Evolutionary conservation across 1,139 yeast genomes (phyloP).

Genomic region (Yamadazyma membranifaciens): DNA sequence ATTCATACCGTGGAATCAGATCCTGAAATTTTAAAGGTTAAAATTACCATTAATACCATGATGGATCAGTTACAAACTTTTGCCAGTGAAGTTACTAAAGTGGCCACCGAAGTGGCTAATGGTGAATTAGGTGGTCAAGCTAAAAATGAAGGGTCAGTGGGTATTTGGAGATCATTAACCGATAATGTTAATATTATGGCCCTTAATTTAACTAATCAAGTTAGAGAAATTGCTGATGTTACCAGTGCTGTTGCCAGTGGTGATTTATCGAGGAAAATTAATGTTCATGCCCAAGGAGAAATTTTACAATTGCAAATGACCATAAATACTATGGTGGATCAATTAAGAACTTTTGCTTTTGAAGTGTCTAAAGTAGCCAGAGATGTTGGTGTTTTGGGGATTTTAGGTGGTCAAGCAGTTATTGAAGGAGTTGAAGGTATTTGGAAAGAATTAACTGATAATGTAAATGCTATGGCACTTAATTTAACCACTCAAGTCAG

Average conservation of each 20-base stretch:
- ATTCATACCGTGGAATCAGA: constrained; percentile 72
- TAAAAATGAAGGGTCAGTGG: constrained; percentile 77
- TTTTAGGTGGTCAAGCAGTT: constrained; percentile 84
- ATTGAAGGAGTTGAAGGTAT: constrained; percentile 84
- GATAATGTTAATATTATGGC: constrained; percentile 90
- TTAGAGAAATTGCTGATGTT: constrained; percentile 84
- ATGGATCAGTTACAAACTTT: constrained; percentile 84
- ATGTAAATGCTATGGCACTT: constrained; percentile 88
- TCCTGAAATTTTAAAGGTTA: constrained; percentile 73
- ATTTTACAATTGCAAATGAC: constrained; percentile 76
- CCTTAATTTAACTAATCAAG: constrained; percentile 76
- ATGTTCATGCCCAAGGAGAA: constrained; percentile 84
- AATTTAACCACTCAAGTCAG: constrained; percentile 85
- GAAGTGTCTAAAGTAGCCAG: constrained; percentile 87
- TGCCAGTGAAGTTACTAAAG: constrained; percentile 79
- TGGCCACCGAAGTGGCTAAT: constrained; percentile 86
- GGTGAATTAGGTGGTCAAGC: constrained; percentile 91
- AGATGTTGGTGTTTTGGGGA: constrained; percentile 87
- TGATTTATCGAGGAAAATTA: constrained; percentile 71
- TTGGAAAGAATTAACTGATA: constrained; percentile 86
- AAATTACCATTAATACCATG: constrained; percentile 81
- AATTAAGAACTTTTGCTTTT: constrained; percentile 80
- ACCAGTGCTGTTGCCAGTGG: constrained; percentile 84
- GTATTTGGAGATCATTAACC: constrained; percentile 82
- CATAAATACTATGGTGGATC: constrained; percentile 85